Evolutionary conservation across 352 stramenopile genomes (phyloP).

Genomic region (Phytophthora melonis): DNA sequence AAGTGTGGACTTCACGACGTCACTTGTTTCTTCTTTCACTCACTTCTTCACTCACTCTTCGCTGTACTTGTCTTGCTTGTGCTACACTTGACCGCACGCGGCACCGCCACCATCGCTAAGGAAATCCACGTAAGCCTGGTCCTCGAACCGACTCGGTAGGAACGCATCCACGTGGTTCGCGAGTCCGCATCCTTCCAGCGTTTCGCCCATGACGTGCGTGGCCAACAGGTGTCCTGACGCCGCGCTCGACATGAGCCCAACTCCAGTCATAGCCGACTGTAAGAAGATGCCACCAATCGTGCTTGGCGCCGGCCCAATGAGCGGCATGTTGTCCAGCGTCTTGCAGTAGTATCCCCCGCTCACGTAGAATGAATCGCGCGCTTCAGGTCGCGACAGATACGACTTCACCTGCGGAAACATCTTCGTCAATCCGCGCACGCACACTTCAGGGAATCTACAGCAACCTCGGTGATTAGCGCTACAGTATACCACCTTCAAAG

Average conservation of each 20-base stretch:
- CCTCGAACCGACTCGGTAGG: constrained; percentile 70
- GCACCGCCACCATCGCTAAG: constrained; percentile 54
- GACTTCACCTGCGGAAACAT: constrained; percentile 73
- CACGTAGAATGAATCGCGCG: constrained; percentile 71
- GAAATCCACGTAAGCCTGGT: constrained; percentile 63
- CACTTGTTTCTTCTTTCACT: constrained; percentile 1
- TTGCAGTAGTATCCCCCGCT: constrained; percentile 87
- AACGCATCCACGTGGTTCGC: constrained; percentile 64
- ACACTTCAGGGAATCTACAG: constrained; percentile 74
- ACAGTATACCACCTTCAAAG: not conserved
- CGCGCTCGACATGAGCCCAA: constrained; percentile 84
- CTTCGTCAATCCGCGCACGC: constrained; percentile 60
- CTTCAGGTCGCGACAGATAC: constrained; percentile 65
- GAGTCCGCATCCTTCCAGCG: constrained; percentile 50
- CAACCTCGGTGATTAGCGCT: not conserved
- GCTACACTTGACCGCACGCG: constrained; percentile 68
- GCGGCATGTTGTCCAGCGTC: constrained; percentile 75
- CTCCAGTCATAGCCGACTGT: constrained; percentile 76
- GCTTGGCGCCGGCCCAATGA: constrained; percentile 69
- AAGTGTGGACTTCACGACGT: constrained; percentile 7
- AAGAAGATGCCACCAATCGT: constrained; percentile 74
- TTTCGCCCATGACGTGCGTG: constrained; percentile 67
- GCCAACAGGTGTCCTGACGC: constrained; percentile 73
- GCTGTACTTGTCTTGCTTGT: constrained; percentile 7
- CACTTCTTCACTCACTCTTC: constrained; percentile 7